Percentiles rank a stretch among this genome's conserved stretches.
Conservation (phyloP, 2,329 filamentous ascomycete species). For the Paracorniculantispora psalliotae region DNA sequence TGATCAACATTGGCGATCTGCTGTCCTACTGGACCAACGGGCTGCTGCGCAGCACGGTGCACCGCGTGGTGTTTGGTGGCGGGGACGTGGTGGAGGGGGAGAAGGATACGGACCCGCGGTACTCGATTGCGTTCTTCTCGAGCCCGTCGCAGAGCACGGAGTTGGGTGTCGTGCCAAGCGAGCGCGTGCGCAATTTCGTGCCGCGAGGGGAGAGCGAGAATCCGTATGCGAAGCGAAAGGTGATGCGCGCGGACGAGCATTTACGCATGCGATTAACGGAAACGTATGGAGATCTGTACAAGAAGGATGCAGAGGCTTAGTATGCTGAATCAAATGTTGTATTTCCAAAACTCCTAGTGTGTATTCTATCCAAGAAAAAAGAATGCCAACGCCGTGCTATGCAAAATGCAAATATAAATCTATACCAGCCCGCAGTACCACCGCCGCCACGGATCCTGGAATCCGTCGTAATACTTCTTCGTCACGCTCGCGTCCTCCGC, state of each 20-base stretch:
- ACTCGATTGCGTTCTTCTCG: slow-evolving; percentile 65
- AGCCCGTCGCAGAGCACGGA: slow-evolving; percentile 52
- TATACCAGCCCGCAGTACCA: slow-evolving; percentile 41
- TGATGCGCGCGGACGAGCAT: slow-evolving; percentile 61
- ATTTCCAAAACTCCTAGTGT: not conserved
- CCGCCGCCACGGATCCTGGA: slow-evolving; percentile 37
- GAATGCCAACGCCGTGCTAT: not conserved
- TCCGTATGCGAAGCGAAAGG: slow-evolving; percentile 47
- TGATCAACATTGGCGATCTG: slow-evolving; percentile 71
- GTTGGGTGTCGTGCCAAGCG: slow-evolving; percentile 56
- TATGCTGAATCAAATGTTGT: not conserved
- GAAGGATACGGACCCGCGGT: slow-evolving; percentile 47
- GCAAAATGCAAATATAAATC: not conserved
- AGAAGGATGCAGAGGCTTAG: slow-evolving; percentile 28
- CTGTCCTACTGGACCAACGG: slow-evolving; percentile 87
- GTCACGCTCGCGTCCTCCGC: slow-evolving; percentile 30
- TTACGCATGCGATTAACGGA: slow-evolving; percentile 55
- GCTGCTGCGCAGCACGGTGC: slow-evolving; percentile 79
- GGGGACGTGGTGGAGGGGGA: slow-evolving; percentile 36
- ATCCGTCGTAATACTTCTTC: slow-evolving; percentile 30
- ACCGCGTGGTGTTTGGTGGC: slow-evolving; percentile 71
- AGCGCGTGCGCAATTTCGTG: slow-evolving; percentile 43
- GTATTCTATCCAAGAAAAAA: not conserved
- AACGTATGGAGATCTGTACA: slow-evolving; percentile 54
- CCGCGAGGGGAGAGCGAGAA: slow-evolving; percentile 33